Evolutionary conservation across 2,329 filamentous ascomycete species (phyloP).

Genomic region (Nemania sp.): DNA sequence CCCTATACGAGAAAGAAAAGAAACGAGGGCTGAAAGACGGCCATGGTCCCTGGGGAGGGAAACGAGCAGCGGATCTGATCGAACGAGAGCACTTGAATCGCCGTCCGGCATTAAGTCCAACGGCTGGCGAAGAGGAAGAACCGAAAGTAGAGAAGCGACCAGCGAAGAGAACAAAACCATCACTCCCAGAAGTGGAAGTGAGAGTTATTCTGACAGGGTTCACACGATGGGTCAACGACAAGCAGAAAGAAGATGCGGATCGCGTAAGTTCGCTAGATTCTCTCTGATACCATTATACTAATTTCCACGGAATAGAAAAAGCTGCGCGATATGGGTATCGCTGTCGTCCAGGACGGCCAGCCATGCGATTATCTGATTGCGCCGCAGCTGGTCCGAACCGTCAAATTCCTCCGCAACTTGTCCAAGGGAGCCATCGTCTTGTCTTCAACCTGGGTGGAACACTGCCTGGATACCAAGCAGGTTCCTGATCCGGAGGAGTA

Average conservation of each 20-base stretch:
- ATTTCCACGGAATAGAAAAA: slow-evolving; percentile 61
- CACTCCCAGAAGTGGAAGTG: slow-evolving; percentile 69
- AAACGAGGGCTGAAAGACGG: slow-evolving; percentile 66
- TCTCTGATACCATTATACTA: slow-evolving; percentile 24
- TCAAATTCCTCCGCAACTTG: slow-evolving; percentile 89
- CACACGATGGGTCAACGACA: slow-evolving; percentile 76
- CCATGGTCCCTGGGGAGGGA: slow-evolving; percentile 62
- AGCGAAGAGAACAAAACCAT: slow-evolving; percentile 65
- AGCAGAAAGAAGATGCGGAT: slow-evolving; percentile 76
- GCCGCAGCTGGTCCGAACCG: slow-evolving; percentile 82
- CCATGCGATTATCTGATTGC: slow-evolving; percentile 86
- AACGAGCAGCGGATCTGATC: slow-evolving; percentile 62
- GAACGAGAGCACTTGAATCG: slow-evolving; percentile 53
- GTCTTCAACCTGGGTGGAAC: slow-evolving; percentile 76
- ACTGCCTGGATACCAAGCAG: slow-evolving; percentile 70
- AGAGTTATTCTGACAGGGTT: slow-evolving; percentile 84
- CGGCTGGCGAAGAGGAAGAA: slow-evolving; percentile 35
- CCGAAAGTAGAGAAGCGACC: slow-evolving; percentile 57
- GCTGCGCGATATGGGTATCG: slow-evolving; percentile 81
- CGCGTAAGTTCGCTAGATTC: slow-evolving; percentile 60
- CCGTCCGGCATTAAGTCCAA: slow-evolving; percentile 47
- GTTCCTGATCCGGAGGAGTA: slow-evolving; percentile 69
- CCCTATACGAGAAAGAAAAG: slow-evolving; percentile 89
- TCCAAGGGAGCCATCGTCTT: slow-evolving; percentile 80
- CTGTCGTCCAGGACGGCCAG: slow-evolving; percentile 74